phyloP scores from a whole-genome alignment of 805 yeast genomes.

The Candida nemodendra region DNA sequence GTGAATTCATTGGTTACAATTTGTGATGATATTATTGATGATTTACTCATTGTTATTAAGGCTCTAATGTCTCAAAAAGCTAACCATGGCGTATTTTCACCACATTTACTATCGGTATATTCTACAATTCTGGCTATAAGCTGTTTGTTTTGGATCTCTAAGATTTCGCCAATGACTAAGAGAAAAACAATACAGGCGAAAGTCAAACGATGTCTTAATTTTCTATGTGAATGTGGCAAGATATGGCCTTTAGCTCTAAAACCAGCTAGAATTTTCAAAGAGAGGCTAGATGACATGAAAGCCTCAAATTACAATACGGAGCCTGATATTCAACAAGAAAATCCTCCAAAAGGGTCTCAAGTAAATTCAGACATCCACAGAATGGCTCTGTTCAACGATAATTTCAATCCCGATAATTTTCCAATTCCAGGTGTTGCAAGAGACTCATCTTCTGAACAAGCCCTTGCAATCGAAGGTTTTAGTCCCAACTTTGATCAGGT shows the following conservation, averaged over 20 bases:
- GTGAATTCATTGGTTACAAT: slow-evolving; percentile 18
- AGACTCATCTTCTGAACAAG: no score
- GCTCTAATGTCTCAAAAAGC: slow-evolving; percentile 29
- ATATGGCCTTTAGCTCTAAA: slow-evolving; percentile 13
- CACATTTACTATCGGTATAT: slow-evolving; percentile 45
- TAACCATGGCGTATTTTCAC: slow-evolving; percentile 41
- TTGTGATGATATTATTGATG: slow-evolving; percentile 44
- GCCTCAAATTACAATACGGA: no score
- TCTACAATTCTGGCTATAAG: slow-evolving; percentile 46
- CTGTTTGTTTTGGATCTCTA: slow-evolving; percentile 30
- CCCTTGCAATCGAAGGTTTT: no score
- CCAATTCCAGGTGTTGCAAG: no score
- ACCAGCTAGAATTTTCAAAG: slow-evolving; percentile 10
- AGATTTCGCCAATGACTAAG: background rate
- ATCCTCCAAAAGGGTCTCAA: no score
- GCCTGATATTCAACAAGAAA: no score
- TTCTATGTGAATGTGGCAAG: slow-evolving; percentile 8
- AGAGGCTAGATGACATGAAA: slow-evolving; percentile 5
- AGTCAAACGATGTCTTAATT: slow-evolving; percentile 4
- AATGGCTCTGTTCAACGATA: no score
- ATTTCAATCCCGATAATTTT: no score
- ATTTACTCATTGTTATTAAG: slow-evolving; percentile 39
- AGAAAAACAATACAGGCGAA: slow-evolving; percentile 1
- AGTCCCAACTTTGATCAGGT: slow-evolving; percentile 11
- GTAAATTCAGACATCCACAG: no score